These are phyloP conservation scores for Ustilago curta DNA, from an alignment of 1,284 basidiomycete genomes.

Conservation along the genomic window DNA sequence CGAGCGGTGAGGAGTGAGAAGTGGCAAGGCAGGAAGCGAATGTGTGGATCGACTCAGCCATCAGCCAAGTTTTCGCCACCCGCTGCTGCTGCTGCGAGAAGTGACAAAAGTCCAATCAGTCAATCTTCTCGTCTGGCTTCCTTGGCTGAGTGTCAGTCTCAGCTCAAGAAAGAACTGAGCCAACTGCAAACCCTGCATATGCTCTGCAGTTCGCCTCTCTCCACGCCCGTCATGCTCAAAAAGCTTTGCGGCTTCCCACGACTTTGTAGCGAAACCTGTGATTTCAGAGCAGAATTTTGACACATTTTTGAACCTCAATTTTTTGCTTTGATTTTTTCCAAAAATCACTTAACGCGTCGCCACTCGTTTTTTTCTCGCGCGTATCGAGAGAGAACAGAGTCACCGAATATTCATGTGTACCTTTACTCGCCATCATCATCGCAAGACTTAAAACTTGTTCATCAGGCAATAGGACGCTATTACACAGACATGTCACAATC, in stretches of 20 bases:
- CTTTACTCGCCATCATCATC: not conserved
- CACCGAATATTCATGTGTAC: no score
- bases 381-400: not conserved
- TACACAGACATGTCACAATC: no score
- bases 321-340: constrained; percentile 7
- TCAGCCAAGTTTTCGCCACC: constrained; percentile 33
- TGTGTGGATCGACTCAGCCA: constrained; percentile 26
- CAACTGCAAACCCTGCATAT: constrained; percentile 35
- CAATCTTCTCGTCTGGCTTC: constrained; percentile 4
- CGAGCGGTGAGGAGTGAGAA: not conserved
- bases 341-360: constrained; percentile 22
- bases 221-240: not conserved
- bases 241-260: not conserved
- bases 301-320: constrained; percentile 6
- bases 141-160: constrained; percentile 9
- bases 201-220: constrained; percentile 18
- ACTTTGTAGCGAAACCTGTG: not conserved
- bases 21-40: not conserved
- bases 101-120: constrained; percentile 14
- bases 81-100: not conserved
- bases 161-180: constrained; percentile 7
- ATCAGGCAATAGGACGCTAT: no score
- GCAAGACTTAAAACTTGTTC: no score
- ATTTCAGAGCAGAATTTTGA: not conserved
- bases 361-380: constrained; percentile 6